These are phyloP conservation scores for Aquilaria yunnanensis DNA, from an alignment of 345 rosid genomes.

Conservation along the genomic window DNA sequence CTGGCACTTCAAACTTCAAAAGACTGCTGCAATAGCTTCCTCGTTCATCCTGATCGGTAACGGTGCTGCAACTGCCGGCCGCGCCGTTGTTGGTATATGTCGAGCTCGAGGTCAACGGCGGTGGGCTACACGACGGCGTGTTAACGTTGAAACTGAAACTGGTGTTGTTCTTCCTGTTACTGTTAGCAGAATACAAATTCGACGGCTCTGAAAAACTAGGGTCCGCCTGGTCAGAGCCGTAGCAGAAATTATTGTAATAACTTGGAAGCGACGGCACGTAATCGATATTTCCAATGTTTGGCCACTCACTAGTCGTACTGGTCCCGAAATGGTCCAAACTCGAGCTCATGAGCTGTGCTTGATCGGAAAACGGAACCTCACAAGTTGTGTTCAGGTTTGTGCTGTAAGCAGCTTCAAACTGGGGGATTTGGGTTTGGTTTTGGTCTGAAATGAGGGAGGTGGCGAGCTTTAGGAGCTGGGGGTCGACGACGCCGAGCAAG, in stretches of 20 bases:
- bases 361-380: constrained; percentile 25
- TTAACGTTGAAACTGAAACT: constrained; percentile 44
- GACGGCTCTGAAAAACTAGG: constrained; percentile 26
- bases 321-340: constrained; percentile 17
- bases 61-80: too few relatives aligned
- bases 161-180: constrained; percentile 8
- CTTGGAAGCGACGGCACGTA: constrained; percentile 17
- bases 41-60: constrained; percentile 65
- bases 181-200: constrained; percentile 20
- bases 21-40: constrained; percentile 68
- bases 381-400: too few relatives aligned
- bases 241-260: neutral
- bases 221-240: constrained; percentile 23
- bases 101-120: constrained; percentile 54
- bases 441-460: constrained; percentile 30
- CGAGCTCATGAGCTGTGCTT: constrained; percentile 21
- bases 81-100: constrained; percentile 33
- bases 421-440: constrained; percentile 12
- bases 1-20: constrained; percentile 54
- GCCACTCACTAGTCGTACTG: constrained; percentile 16
- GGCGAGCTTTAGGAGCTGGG: constrained; percentile 37
- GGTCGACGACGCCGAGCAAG: constrained; percentile 34
- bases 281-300: constrained; percentile 28
- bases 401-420: too few relatives aligned
- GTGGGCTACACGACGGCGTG: constrained; percentile 63